A percentile compares a stretch with the other conserved stretches of the same genome.
phyloP scores from a whole-genome alignment of 192 early-diverging fungal species.

The Backusella macrospora region DNA sequence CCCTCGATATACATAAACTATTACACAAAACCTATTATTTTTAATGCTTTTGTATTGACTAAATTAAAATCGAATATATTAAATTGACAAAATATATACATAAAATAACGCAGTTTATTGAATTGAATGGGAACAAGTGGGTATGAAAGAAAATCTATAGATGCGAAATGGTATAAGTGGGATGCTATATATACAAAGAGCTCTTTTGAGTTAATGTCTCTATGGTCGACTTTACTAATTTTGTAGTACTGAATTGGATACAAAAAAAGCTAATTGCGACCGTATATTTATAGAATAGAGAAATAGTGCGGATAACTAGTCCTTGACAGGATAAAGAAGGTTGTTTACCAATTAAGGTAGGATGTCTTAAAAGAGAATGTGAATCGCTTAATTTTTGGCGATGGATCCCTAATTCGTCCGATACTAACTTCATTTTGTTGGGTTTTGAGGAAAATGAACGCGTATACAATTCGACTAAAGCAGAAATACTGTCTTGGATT shows the following conservation, averaged over 20 bases:
- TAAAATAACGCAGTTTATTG: background rate
- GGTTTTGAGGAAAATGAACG: background rate
- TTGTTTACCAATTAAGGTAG: conserved; percentile 46
- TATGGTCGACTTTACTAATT: background rate
- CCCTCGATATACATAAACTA: background rate
- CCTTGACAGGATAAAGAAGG: conserved; percentile 8
- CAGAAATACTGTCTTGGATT: background rate
- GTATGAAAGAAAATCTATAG: background rate
- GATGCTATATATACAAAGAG: background rate
- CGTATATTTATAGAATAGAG: conserved; percentile 7
- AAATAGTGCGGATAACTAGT: background rate
- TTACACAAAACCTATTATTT: conserved; percentile 8
- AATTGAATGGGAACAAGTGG: background rate
- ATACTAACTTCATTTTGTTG: conserved; percentile 12
- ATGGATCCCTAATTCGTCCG: conserved; percentile 27
- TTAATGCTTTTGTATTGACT: background rate
- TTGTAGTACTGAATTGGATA: background rate
- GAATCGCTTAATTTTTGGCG: conserved; percentile 51
- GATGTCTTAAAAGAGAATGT: conserved; percentile 58
- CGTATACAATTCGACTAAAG: background rate
- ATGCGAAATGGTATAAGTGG: background rate
- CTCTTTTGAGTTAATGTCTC: conserved; percentile 11
- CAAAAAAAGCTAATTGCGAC: conserved; percentile 3
- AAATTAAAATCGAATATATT: no score
- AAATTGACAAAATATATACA: background rate